phyloP scores from a whole-genome alignment of 306 rosid genomes.

The Casuarina equisetifolia region DNA sequence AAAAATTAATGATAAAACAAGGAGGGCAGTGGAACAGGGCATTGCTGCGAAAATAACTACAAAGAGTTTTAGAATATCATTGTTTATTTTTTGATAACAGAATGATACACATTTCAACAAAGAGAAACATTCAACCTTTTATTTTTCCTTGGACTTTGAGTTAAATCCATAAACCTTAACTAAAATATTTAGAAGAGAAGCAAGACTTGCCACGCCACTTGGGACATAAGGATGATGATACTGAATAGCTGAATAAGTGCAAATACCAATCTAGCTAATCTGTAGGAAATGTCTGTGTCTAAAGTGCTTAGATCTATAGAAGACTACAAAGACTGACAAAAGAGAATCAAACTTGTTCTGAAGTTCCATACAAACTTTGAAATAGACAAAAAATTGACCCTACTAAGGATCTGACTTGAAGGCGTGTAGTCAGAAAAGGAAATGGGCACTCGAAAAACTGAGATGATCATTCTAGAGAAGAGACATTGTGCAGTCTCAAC shows the following conservation, averaged over 20 bases:
- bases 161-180: too few relatives aligned
- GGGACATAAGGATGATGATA: constrained; percentile 71
- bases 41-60: too few relatives aligned
- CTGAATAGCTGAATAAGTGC: constrained; percentile 81
- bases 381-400: constrained; percentile 52
- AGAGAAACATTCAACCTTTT: too few relatives aligned
- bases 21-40: too few relatives aligned
- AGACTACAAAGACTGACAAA: constrained; percentile 47
- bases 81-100: too few relatives aligned
- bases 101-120: too few relatives aligned
- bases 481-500: constrained; percentile 76
- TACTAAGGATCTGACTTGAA: constrained; percentile 77
- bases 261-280: constrained; percentile 85
- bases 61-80: too few relatives aligned
- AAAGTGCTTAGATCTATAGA: constrained; percentile 87
- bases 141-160: too few relatives aligned
- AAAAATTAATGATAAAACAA: too few relatives aligned
- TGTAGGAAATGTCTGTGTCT: constrained; percentile 78
- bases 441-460: constrained; percentile 80
- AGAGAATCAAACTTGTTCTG: not conserved
- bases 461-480: constrained; percentile 69
- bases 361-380: not conserved
- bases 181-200: constrained; percentile 40
- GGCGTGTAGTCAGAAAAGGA: constrained; percentile 82
- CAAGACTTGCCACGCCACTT: constrained; percentile 78